Evolutionary conservation across 1,139 yeast species (phyloP).

Genomic region (Sporopachydermia cereana): DNA sequence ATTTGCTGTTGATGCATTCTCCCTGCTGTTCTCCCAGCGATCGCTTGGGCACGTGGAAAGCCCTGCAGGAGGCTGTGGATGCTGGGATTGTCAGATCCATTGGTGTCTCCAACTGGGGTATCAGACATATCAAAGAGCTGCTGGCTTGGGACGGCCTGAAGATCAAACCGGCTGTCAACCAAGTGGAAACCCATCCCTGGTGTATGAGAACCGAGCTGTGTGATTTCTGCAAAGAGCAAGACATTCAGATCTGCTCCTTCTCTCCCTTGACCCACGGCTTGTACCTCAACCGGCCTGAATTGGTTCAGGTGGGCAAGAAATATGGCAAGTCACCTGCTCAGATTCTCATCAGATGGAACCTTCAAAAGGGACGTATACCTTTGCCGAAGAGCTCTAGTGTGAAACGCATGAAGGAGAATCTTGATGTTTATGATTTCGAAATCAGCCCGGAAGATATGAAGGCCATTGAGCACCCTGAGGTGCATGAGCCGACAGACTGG

Average conservation of each 20-base stretch:
- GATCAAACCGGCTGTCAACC: conserved; percentile 37
- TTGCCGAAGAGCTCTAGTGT: conserved; percentile 56
- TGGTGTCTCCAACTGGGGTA: conserved; percentile 35
- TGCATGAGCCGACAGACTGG: conserved; percentile 64
- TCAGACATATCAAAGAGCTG: conserved; percentile 28
- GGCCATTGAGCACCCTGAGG: conserved; percentile 36
- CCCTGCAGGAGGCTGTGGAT: conserved; percentile 30
- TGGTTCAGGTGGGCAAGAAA: conserved; percentile 29
- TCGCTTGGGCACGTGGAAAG: conserved; percentile 32
- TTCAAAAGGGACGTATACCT: conserved; percentile 21
- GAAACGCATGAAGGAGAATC: conserved; percentile 35
- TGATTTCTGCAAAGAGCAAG: conserved; percentile 36
- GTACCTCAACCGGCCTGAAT: conserved; percentile 39
- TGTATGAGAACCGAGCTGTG: conserved; percentile 33
- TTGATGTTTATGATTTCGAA: conserved; percentile 38
- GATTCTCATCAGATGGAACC: conserved; percentile 33
- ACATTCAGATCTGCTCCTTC: conserved; percentile 50
- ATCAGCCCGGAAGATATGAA: conserved; percentile 28
- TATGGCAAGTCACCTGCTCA: conserved; percentile 31
- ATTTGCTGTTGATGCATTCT: conserved; percentile 28
- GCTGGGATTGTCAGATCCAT: conserved; percentile 25
- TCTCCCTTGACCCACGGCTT: conserved; percentile 54
- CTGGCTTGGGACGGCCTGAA: conserved; percentile 26
- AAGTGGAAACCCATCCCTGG: conserved; percentile 44
- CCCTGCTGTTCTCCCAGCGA: conserved; percentile 21